phyloP scores from a whole-genome alignment of 2,329 filamentous ascomycete species.

The Trichophyton benhamiae region DNA sequence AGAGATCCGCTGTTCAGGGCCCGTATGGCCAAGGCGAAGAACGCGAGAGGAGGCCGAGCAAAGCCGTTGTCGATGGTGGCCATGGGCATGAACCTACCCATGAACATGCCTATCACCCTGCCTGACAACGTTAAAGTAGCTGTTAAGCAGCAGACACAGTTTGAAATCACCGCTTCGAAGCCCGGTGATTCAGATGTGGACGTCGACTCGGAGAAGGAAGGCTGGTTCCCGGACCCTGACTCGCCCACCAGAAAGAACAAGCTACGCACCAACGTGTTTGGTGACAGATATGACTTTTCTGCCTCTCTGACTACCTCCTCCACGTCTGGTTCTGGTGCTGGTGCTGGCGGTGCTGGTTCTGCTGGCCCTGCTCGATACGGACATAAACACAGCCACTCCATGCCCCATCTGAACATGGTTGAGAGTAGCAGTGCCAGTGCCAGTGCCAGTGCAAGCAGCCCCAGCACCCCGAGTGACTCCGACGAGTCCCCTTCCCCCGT shows the following conservation, averaged over 20 bases:
- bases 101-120: neutral
- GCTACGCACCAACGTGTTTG: constrained; percentile 59
- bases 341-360: constrained; percentile 21
- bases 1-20: neutral
- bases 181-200: neutral
- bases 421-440: neutral
- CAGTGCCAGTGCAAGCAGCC: too few relatives aligned
- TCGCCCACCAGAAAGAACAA: constrained; percentile 34
- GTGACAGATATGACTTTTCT: constrained; percentile 89
- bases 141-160: neutral
- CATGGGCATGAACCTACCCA: neutral
- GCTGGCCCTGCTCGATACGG: neutral
- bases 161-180: neutral
- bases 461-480: neutral
- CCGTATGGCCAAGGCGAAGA: neutral
- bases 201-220: neutral
- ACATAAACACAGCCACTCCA: neutral
- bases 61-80: neutral
- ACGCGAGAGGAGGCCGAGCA: neutral
- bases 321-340: constrained; percentile 22
- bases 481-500: neutral
- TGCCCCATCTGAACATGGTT: neutral
- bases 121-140: neutral
- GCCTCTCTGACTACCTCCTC: constrained; percentile 63
- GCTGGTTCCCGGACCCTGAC: constrained; percentile 34